Base-by-base conservation (phyloP, 2,329 filamentous ascomycete genomes). In the Claviceps maximensis region DNA sequence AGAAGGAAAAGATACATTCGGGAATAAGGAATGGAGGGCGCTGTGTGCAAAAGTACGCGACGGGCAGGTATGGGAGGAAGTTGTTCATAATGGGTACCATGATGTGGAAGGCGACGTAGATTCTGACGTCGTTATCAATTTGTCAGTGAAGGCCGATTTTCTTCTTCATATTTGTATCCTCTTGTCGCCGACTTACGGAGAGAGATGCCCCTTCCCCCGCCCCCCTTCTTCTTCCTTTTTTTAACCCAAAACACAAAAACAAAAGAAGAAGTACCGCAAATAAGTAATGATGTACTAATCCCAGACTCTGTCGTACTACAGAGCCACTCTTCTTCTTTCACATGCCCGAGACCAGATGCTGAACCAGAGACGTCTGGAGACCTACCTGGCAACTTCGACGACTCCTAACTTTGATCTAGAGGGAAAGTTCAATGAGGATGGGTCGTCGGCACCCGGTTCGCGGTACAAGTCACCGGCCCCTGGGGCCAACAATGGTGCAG, bases 41-140 rank as follows among this genome's bases (percentile, higher is more conserved):
- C 73, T 97, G 58, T 89, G 89, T 56, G 76, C 79, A 56, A 93
- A 89, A 68, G 90, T 95, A 25, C 82, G 90, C 57, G 88, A 94
- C 54, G 93, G 93, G 54, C 81, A 83, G 47, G 79, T 97, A n/a
- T 98, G 93, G 93, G 89, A 96, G 58, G 87, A 95, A 58, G 87
- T 97, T 2, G 85, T 94, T 54, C 78, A 80, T 60, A 83, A 88
- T 63, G 91, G 91, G 7, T 97, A 97, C 68, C 84, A 86, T 60
- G 89, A 89, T 27, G 76, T 84, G 49, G 91, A 97, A 68, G 89
- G 87, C 19, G 87, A 90, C 58, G 89, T 97, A 13, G 93, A 98
- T 69, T 83, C 89, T 1, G 93, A 98, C 63, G 91, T 98, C 8
- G 89, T 98, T 27, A 87, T 91, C 56, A 91, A 90, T 62, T 68